Percentiles rank a stretch among this genome's conserved stretches.
These are phyloP conservation scores for Vanrija pseudolonga DNA, from an alignment of 1,284 basidiomycete genomes.

Conservation along the genomic window DNA sequence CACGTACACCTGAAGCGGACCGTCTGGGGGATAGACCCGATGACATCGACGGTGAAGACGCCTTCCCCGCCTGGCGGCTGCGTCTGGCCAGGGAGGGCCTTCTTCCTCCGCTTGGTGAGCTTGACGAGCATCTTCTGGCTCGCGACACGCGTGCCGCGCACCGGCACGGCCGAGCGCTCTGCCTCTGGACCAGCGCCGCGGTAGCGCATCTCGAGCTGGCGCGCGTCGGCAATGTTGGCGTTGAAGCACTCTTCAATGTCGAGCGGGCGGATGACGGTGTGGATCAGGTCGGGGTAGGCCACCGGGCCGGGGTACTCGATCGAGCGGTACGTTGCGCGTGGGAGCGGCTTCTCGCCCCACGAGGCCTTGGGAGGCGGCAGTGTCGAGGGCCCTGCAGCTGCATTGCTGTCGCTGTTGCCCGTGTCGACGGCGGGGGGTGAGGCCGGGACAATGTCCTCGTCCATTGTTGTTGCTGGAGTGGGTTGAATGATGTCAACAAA, in stretches of 20 bases:
- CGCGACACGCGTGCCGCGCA: slow-evolving; percentile 69
- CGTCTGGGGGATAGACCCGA: slow-evolving; percentile 75
- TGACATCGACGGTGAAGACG: slow-evolving; percentile 71
- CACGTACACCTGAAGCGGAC: slow-evolving; percentile 80
- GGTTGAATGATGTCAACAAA: no score
- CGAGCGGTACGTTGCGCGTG: slow-evolving; percentile 65
- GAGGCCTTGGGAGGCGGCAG: not conserved
- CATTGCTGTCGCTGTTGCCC: no score
- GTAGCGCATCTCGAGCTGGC: slow-evolving; percentile 65
- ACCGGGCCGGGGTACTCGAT: slow-evolving; percentile 90
- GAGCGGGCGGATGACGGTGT: slow-evolving; percentile 64
- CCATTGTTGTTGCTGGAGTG: no score
- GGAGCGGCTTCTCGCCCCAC: slow-evolving; percentile 50
- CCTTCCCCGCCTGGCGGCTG: slow-evolving; percentile 53
- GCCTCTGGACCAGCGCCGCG: slow-evolving; percentile 52
- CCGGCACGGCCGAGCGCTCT: slow-evolving; percentile 72
- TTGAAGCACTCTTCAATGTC: slow-evolving; percentile 69
- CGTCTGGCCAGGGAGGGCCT: not conserved
- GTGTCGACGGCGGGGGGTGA: no score
- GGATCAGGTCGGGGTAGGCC: slow-evolving; percentile 55
- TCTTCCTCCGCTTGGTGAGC: slow-evolving; percentile 57
- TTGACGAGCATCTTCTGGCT: slow-evolving; percentile 77
- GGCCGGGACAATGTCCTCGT: no score
- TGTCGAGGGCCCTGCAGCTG: not conserved
- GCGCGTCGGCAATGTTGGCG: slow-evolving; percentile 40